A percentile compares a stretch with the other conserved stretches of the same genome.
phyloP scores from a whole-genome alignment of 768 basidiomycete genomes.

The Amanita rubescens region DNA sequence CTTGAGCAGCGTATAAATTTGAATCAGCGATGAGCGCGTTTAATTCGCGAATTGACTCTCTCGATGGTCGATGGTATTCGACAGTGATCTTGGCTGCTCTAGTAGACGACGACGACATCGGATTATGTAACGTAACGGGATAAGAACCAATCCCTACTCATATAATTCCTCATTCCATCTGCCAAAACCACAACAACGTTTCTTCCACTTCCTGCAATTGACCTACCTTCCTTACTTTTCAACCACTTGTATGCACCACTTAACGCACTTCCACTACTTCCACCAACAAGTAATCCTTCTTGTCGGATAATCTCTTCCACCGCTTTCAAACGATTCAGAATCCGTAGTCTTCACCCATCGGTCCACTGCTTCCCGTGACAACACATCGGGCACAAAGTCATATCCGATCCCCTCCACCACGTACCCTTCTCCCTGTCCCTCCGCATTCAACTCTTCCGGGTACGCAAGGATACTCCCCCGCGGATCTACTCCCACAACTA shows the following conservation, averaged over 20 bases:
- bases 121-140: too few species aligned
- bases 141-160: slow-evolving; percentile 91
- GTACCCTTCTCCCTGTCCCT: slow-evolving; percentile 48
- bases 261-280: slow-evolving; percentile 85
- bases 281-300: slow-evolving; percentile 90
- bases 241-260: slow-evolving; percentile 76
- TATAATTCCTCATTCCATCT: slow-evolving; percentile 92
- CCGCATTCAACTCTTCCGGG: slow-evolving; percentile 56
- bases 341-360: slow-evolving; percentile 85
- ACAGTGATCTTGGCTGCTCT: slow-evolving; percentile 59
- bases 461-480: slow-evolving; percentile 82
- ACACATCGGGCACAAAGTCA: slow-evolving; percentile 85
- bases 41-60: slow-evolving; percentile 74
- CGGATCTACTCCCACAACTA: slow-evolving; percentile 91
- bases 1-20: slow-evolving; percentile 47
- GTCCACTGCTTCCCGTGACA: slow-evolving; percentile 65
- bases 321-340: slow-evolving; percentile 68
- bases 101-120: slow-evolving; percentile 33
- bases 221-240: slow-evolving; percentile 56
- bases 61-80: slow-evolving; percentile 69
- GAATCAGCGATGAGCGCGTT: slow-evolving; percentile 62
- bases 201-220: slow-evolving; percentile 55
- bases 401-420: slow-evolving; percentile 96
- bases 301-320: slow-evolving; percentile 70
- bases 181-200: slow-evolving; percentile 89